Base-by-base conservation (phyloP, 2,329 filamentous ascomycete species). In the Penicillium oxalicum region DNA sequence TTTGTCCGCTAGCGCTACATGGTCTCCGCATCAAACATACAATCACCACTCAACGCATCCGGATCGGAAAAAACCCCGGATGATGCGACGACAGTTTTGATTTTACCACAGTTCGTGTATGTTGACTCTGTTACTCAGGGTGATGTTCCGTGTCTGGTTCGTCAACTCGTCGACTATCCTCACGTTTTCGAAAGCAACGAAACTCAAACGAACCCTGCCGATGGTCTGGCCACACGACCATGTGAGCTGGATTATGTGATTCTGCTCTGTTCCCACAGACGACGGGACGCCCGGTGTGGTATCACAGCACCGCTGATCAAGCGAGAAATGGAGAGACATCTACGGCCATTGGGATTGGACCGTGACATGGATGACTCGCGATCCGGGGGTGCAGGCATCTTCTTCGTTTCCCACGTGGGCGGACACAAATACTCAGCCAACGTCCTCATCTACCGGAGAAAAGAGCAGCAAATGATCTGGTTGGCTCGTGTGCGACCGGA, bases 361-460 rank as follows among this genome's bases (percentile, higher is more conserved):
- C 83, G 90, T 32, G 90, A 95, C 65, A 70, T 88, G 8, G 83
- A 91, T 64, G 90, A 95, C 65, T 83, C 88, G 66, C 75, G 90
- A 40, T 86, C 88, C 0, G 89, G 90, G 6, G 90, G 90, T 7
- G 89, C 91, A 1, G 90, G 88, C 1, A 87, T 95, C 51, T 94
- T 93, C 72, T 95, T 91, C 64, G 90, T 95, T 57, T 91, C 83
- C 51, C 91, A 96, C 64, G 88, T 95, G 4, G 91, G 91, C 32
- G 91, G 91, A 0, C 91, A 96, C 74, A 95, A 95, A 74, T 96
- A 91, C 73, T 84, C 84, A 41, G 91, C 91, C 27, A 96, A 96
- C 63, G 82, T 95, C 55, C 84, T 96, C 73, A 74, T 96, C 0
- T 96, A 96, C 67, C 79, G 90, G 13, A 79, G 63, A 49, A 70